Percentiles rank a stretch among this genome's conserved stretches.
Conservation (phyloP, 805 yeast genomes). For the Naumovozyma baii region DNA sequence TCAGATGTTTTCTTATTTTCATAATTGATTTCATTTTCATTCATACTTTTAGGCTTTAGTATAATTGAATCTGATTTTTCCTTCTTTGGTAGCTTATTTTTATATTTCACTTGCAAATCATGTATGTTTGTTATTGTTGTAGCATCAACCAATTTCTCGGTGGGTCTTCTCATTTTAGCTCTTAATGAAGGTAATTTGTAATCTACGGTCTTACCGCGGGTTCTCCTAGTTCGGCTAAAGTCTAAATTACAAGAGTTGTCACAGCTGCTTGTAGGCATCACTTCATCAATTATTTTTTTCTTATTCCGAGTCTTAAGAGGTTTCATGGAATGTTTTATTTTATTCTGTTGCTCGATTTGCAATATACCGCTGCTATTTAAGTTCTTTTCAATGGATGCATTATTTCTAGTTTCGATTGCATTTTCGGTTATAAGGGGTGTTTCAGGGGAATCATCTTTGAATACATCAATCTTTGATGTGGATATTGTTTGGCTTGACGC, state of each 20-base stretch:
- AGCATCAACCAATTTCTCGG: conserved; percentile 53
- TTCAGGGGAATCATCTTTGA: conserved; percentile 10
- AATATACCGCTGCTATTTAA: conserved; percentile 1
- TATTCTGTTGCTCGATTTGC: conserved; percentile 13
- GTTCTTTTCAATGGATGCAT: conserved; percentile 2
- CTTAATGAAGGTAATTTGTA: conserved; percentile 61
- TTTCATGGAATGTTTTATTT: conserved; percentile 26
- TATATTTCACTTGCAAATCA: conserved; percentile 23
- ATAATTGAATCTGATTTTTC: neutral
- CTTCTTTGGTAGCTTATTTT: neutral
- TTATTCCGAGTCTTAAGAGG: conserved; percentile 21
- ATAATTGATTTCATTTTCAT: neutral
- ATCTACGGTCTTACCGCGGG: conserved; percentile 49
- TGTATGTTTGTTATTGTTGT: conserved; percentile 34
- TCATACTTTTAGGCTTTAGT: neutral
- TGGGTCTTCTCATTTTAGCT: conserved; percentile 59
- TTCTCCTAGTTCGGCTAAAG: conserved; percentile 32
- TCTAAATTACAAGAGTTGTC: conserved; percentile 14
- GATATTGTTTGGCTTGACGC: conserved; percentile 10
- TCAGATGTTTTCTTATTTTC: neutral
- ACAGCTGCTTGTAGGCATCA: conserved; percentile 29
- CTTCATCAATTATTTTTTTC: conserved; percentile 30
- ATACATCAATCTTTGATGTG: conserved; percentile 20
- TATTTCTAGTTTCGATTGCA: neutral
- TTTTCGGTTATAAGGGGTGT: no score